These are phyloP conservation scores for Veloporphyrellus conicus DNA, from an alignment of 1,284 basidiomycete species.

Conservation along the genomic window DNA sequence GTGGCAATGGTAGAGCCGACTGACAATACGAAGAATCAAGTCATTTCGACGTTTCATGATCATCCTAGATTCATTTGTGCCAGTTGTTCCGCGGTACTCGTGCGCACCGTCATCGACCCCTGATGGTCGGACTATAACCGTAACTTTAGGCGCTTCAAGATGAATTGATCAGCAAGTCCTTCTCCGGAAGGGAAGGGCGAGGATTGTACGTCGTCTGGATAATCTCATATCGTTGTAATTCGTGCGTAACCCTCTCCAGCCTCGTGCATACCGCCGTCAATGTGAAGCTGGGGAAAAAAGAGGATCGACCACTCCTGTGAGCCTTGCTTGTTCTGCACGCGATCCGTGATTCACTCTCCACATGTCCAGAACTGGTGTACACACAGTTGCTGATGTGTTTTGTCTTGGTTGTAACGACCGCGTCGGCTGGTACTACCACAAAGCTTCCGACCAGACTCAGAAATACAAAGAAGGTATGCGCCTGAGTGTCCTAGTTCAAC, in stretches of 20 bases:
- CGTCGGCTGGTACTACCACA: conserved; percentile 82
- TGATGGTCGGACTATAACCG: background rate
- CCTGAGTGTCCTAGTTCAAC: background rate
- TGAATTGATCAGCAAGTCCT: conserved; percentile 81
- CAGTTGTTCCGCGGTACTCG: conserved; percentile 63
- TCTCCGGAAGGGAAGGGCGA: conserved; percentile 79
- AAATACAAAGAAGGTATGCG: conserved; percentile 80
- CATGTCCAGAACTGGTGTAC: conserved; percentile 65
- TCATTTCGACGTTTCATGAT: conserved; percentile 52
- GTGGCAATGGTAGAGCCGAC: conserved; percentile 23
- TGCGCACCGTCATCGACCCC: conserved; percentile 32
- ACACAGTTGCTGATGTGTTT: conserved; percentile 76
- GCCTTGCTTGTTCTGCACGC: conserved; percentile 15
- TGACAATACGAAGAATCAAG: conserved; percentile 48
- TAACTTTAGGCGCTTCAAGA: conserved; percentile 67
- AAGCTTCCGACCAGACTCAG: conserved; percentile 73
- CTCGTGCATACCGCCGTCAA: conserved; percentile 77
- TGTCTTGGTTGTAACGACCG: conserved; percentile 76
- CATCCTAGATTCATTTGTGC: conserved; percentile 62
- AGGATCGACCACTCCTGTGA: conserved; percentile 74
- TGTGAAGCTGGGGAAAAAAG: conserved; percentile 66
- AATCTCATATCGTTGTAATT: background rate
- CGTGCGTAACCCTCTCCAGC: conserved; percentile 35
- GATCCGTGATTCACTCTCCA: conserved; percentile 2
- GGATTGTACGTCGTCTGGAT: conserved; percentile 59